Evolutionary conservation across 495 filamentous ascomycete genomes (phyloP).

Genomic region (Viridothelium virens): DNA sequence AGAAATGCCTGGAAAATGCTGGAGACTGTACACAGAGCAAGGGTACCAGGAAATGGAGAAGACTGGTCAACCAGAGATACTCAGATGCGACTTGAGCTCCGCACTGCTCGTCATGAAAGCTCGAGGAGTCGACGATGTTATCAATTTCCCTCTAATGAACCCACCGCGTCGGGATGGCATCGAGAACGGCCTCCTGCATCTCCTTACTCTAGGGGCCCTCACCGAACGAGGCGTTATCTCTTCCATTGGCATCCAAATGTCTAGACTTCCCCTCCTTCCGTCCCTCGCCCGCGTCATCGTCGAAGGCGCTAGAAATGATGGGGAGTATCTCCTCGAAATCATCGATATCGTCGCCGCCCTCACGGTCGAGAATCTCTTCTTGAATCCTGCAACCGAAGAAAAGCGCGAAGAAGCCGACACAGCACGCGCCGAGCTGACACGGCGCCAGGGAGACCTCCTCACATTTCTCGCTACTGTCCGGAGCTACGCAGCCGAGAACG

Average conservation of each 20-base stretch:
- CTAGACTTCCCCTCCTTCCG: slow-evolving; percentile 74
- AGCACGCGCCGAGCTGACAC: slow-evolving; percentile 62
- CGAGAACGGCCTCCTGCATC: slow-evolving; percentile 73
- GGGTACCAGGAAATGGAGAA: slow-evolving; percentile 64
- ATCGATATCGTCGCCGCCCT: slow-evolving; percentile 90
- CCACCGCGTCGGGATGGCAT: slow-evolving; percentile 67
- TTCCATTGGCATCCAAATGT: slow-evolving; percentile 63
- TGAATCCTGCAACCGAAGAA: slow-evolving; percentile 73
- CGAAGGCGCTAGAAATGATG: slow-evolving; percentile 58
- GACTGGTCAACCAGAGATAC: slow-evolving; percentile 76
- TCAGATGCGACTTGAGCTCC: slow-evolving; percentile 77
- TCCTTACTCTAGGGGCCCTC: slow-evolving; percentile 70
- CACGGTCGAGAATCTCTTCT: slow-evolving; percentile 81
- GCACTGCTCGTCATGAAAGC: slow-evolving; percentile 93
- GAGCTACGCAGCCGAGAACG: slow-evolving; percentile 64
- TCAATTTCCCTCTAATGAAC: slow-evolving; percentile 79
- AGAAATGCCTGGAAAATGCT: slow-evolving; percentile 86
- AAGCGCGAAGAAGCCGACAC: slow-evolving; percentile 67
- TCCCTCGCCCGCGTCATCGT: slow-evolving; percentile 73
- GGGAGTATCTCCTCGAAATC: slow-evolving; percentile 66
- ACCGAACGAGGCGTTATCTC: slow-evolving; percentile 67
- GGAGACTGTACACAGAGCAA: slow-evolving; percentile 77
- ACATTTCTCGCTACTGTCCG: slow-evolving; percentile 80
- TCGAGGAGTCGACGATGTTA: slow-evolving; percentile 72
- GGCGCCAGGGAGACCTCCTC: slow-evolving; percentile 82